Conservation (phyloP, 371 early-diverging fungal genomes). For the Hamiltosporidium tvaerminnensis region DNA sequence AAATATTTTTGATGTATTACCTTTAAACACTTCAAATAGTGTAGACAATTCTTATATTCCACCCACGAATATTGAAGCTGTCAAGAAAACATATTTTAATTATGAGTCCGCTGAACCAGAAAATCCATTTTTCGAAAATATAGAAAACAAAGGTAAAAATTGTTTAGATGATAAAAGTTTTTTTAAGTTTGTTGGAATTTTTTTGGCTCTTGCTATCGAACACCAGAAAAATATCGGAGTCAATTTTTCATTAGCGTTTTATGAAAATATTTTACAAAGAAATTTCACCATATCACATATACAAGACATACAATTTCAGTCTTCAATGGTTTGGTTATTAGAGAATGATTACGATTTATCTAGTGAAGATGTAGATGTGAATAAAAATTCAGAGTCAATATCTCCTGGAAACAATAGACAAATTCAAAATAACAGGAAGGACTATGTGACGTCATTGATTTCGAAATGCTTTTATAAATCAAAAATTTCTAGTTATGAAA, state of each 20-base stretch:
- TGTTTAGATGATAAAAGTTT: conserved; percentile 8
- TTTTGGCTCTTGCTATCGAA: conserved; percentile 11
- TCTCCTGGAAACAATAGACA: not conserved
- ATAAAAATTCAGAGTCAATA: not conserved
- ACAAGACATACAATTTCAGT: conserved; percentile 20
- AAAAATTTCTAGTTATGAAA: conserved; percentile 11
- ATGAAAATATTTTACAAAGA: conserved; percentile 28
- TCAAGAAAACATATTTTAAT: not conserved
- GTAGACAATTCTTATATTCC: not conserved
- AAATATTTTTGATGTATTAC: conserved; percentile 12
- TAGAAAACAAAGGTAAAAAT: conserved; percentile 1
- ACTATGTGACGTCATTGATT: not conserved
- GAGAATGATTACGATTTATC: conserved; percentile 1
- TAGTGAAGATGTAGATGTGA: not conserved
- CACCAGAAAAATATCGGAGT: conserved; percentile 6
- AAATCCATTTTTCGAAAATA: not conserved
- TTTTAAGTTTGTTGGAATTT: conserved; percentile 22
- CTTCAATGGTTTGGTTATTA: conserved; percentile 1
- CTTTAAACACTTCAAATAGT: not conserved
- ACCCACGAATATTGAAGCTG: not conserved
- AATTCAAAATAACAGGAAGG: not conserved
- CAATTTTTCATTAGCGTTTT: conserved; percentile 24
- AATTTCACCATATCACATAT: conserved; percentile 13
- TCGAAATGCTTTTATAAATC: not conserved
- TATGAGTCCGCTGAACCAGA: not conserved